Evolutionary conservation across 345 rosid genomes (phyloP), one percentile per base, ranked within the genome.

Genomic region (Camelina neglecta): DNA sequence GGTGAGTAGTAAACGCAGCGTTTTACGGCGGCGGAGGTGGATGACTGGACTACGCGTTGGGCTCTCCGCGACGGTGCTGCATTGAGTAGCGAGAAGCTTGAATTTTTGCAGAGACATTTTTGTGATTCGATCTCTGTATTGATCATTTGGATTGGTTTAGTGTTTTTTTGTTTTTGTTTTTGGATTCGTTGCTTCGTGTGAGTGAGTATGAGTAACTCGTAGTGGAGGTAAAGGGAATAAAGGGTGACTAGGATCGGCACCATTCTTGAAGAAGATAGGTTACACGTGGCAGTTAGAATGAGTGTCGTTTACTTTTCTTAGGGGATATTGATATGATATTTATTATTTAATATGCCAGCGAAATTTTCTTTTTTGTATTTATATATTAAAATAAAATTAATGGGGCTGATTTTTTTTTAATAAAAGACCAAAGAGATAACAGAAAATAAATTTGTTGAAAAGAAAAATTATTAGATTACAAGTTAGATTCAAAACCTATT

Each of bases 11-110:
- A 90, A 90, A 59, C 95, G 96, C 59, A 94, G 90, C 21, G 98
- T 94, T 79, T 81, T 89, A 23, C 97, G 89, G 71, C 96, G 96
- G 84, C 92, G 97, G 81, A 90, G 84, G 72, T 86, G 97, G 78
- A 92, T 65, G 5, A 88, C 94, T 1, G 98, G 97, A 73, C 97
- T 92, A 6, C 89, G 54, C 8, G 93, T 86, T 0, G 98, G 97
- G 71, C 96, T 90, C 13, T 87, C 88, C 0, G 93, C 84, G 1
- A 94, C 91, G 49, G 87, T 87, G 24, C 88, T 84, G 79, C 98
- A 94, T 80, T 87, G 96, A 29, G 92, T 84, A 8, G 98, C 97
- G 41, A 94, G 63, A 16, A 87, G 87, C 91, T 92, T 94, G 75
- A 94, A 88, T 75, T 85, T 87, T 60, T 94, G 98, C 7, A 94